phyloP scores from a whole-genome alignment of 169 alveolate species.

The Plasmodium coatneyi region DNA sequence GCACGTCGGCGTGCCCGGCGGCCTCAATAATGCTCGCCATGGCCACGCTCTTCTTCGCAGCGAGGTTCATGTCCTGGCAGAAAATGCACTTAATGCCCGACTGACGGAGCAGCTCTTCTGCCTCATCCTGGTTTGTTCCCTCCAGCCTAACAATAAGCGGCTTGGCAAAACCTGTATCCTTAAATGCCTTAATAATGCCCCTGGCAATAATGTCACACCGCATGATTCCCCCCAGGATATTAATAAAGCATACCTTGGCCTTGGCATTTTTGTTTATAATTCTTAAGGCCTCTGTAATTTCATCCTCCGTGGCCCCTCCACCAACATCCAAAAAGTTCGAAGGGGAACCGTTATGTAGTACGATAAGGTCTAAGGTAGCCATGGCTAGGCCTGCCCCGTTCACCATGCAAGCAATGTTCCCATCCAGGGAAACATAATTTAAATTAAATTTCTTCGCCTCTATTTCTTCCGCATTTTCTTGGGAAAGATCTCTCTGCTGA shows the following conservation, averaged over 20 bases:
- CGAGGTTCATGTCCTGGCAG: slow-evolving; percentile 90
- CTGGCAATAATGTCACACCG: slow-evolving; percentile 93
- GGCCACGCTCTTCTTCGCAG: slow-evolving; percentile 93
- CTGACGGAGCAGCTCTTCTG: slow-evolving; percentile 87
- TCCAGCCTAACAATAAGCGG: slow-evolving; percentile 94
- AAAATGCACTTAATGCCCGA: slow-evolving; percentile 86
- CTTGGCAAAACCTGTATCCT: slow-evolving; percentile 83
- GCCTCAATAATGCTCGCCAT: slow-evolving; percentile 80
- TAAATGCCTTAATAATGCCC: slow-evolving; percentile 91
- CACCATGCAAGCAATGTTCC: slow-evolving; percentile 94
- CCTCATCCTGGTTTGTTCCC: slow-evolving; percentile 95
- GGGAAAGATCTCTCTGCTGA: slow-evolving; percentile 82
- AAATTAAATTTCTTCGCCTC: slow-evolving; percentile 92
- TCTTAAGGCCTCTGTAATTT: slow-evolving; percentile 93
- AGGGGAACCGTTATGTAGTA: slow-evolving; percentile 93
- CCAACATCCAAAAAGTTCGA: slow-evolving; percentile 98
- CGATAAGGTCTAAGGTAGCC: slow-evolving; percentile 95
- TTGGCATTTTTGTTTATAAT: slow-evolving; percentile 88
- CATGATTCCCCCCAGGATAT: slow-evolving; percentile 97
- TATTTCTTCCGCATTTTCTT: slow-evolving; percentile 89
- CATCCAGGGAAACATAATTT: slow-evolving; percentile 95
- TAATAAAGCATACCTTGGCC: slow-evolving; percentile 93
- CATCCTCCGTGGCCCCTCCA: slow-evolving; percentile 93
- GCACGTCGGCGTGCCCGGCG: not conserved
- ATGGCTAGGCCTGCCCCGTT: slow-evolving; percentile 99